Conservation (phyloP, 495 filamentous ascomycete species). For the Aspergillus mulundensis region DNA sequence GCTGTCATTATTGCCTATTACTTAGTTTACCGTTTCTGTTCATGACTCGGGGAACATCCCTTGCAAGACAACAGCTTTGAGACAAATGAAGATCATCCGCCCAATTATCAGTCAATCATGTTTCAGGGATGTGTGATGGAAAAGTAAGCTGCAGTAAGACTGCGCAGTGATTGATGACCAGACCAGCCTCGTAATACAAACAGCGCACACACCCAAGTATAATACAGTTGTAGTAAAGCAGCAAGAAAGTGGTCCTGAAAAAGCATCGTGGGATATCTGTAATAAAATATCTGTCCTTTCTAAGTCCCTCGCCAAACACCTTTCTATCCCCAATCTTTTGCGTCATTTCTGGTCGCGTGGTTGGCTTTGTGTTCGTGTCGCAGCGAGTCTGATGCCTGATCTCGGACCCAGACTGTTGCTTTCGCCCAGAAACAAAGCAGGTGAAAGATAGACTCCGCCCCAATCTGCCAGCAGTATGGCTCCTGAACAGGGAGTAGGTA, state of each 20-base stretch:
- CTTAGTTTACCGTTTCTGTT: not conserved
- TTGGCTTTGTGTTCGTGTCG: not conserved
- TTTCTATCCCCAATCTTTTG: slow-evolving; percentile 4
- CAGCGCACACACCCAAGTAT: not conserved
- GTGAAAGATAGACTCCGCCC: not conserved
- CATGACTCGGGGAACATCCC: not conserved
- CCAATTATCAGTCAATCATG: not conserved
- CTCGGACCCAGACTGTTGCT: not conserved
- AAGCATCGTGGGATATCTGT: slow-evolving; percentile 13
- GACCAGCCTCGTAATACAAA: not conserved
- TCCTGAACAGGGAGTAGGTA: slow-evolving; percentile 6
- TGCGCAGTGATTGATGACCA: slow-evolving; percentile 3
- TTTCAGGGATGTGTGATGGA: not conserved
- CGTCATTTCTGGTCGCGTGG: not conserved
- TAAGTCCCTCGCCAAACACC: slow-evolving; percentile 8
- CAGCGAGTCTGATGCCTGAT: not conserved
- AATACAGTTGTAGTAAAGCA: not conserved
- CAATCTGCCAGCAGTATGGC: slow-evolving; percentile 1
- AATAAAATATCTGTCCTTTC: slow-evolving; percentile 7
- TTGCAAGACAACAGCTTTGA: not conserved
- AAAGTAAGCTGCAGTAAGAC: not conserved
- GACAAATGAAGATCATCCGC: not conserved
- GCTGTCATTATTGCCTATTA: not conserved
- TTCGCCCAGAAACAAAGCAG: slow-evolving; percentile 1
- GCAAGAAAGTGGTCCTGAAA: slow-evolving; percentile 1